A percentile compares a stretch with the other conserved stretches of the same genome.
These are phyloP conservation scores for Polygonum aviculare DNA, from an alignment of 148 eudicot genomes.

Conservation along the genomic window DNA sequence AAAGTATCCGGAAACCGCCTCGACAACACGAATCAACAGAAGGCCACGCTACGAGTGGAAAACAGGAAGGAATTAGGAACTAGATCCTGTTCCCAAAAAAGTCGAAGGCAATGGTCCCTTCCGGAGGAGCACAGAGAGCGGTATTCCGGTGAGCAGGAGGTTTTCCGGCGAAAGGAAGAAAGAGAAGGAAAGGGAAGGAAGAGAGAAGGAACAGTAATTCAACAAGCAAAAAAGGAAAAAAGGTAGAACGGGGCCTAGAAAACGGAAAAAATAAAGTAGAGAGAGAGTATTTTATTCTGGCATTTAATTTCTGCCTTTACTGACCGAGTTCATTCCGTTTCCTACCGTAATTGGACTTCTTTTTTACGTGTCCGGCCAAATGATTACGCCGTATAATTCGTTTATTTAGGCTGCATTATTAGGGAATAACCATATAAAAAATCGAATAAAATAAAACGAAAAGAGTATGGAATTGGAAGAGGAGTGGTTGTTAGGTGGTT, in stretches of 20 bases:
- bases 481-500: conserved; percentile 75
- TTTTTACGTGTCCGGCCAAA: background rate
- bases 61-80: background rate
- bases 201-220: conserved; percentile 23
- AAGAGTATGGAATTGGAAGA: conserved; percentile 26
- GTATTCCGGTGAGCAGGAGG: conserved; percentile 33
- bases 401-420: background rate
- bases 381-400: background rate
- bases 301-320: conserved; percentile 13
- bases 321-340: conserved; percentile 14
- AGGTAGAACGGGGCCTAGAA: conserved; percentile 24
- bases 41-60: background rate
- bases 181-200: background rate
- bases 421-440: background rate
- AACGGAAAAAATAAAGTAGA: conserved; percentile 35
- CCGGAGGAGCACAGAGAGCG: conserved; percentile 9
- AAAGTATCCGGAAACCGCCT: background rate
- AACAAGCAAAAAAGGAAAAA: conserved; percentile 22
- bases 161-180: conserved; percentile 27
- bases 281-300: conserved; percentile 21
- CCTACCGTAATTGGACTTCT: background rate
- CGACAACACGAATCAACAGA: conserved; percentile 1
- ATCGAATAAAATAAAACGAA: background rate
- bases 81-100: conserved; percentile 1
- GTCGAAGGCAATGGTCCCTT: background rate